Evolutionary conservation across 768 basidiomycete genomes (phyloP).

Genomic region (Hygrophoropsis aurantiaca): DNA sequence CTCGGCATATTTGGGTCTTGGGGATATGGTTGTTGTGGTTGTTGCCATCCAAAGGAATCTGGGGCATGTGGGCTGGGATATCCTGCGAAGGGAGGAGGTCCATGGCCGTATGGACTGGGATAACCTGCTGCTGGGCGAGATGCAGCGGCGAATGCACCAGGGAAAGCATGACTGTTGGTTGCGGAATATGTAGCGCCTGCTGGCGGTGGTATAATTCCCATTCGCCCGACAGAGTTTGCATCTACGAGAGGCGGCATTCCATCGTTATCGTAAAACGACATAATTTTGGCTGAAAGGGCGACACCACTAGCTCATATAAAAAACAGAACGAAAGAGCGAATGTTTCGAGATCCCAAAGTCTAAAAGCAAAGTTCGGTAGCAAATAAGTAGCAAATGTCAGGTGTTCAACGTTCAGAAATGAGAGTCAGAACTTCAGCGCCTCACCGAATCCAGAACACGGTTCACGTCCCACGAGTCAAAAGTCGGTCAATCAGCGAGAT

Average conservation of each 20-base stretch:
- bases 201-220: constrained; percentile 24
- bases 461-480: no score
- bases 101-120: no score
- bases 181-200: constrained; percentile 14
- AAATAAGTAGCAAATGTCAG: no score
- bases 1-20: constrained; percentile 21
- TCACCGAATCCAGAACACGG: no score
- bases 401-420: no score
- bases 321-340: constrained; percentile 17
- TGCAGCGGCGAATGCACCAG: constrained; percentile 1
- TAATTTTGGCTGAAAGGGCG: constrained; percentile 6
- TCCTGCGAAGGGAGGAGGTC: no score
- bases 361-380: no score
- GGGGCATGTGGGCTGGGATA: constrained; percentile 17
- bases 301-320: background rate
- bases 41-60: background rate
- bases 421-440: no score
- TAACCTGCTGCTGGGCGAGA: constrained; percentile 13
- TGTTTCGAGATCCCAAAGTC: no score
- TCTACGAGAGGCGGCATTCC: constrained; percentile 30
- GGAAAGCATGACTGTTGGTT: constrained; percentile 11
- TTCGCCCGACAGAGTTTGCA: constrained; percentile 5
- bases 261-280: constrained; percentile 11
- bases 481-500: no score
- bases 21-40: constrained; percentile 8